Percentiles rank a stretch among this genome's conserved stretches.
Conservation (phyloP, 1,284 basidiomycete genomes). For the Tylopilus orsonianus region DNA sequence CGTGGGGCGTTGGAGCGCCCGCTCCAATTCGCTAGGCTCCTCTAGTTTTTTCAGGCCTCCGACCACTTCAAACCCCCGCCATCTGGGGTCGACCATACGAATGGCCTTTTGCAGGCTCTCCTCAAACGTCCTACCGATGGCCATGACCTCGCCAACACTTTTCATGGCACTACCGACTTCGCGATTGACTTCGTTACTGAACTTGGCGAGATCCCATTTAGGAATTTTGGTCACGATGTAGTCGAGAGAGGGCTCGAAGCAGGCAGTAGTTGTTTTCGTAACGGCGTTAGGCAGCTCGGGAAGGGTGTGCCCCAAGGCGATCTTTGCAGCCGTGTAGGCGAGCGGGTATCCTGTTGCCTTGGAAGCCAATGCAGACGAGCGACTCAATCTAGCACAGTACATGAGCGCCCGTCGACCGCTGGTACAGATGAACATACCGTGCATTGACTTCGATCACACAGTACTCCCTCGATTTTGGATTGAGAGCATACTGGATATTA, state of each 20-base stretch:
- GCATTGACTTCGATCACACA: slow-evolving; percentile 99
- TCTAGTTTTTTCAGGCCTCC: slow-evolving; percentile 32
- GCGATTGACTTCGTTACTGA: slow-evolving; percentile 90
- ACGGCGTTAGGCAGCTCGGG: slow-evolving; percentile 99
- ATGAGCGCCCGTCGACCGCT: slow-evolving; percentile 6
- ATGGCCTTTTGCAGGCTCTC: slow-evolving; percentile 99
- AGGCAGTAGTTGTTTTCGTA: slow-evolving; percentile 98
- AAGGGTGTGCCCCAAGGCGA: slow-evolving; percentile 97
- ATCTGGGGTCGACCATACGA: slow-evolving; percentile 92
- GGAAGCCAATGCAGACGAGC: slow-evolving; percentile 88
- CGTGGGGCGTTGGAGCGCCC: slow-evolving; percentile 74
- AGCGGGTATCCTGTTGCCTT: slow-evolving; percentile 99
- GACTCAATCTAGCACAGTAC: slow-evolving; percentile 44
- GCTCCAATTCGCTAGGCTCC: slow-evolving; percentile 83
- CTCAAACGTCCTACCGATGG: slow-evolving; percentile 98
- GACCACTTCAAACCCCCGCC: slow-evolving; percentile 83
- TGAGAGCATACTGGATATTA: slow-evolving; percentile 98
- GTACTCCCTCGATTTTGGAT: slow-evolving; percentile 91
- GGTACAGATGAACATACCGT: slow-evolving; percentile 50
- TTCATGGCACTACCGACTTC: slow-evolving; percentile 99
- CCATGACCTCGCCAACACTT: slow-evolving; percentile 99
- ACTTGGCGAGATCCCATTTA: slow-evolving; percentile 99
- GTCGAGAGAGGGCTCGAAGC: slow-evolving; percentile 99
- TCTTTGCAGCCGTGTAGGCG: slow-evolving; percentile 99
- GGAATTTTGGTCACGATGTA: slow-evolving; percentile 99